Conservation (phyloP, 176 grass and related monocot genomes). For the Thalia dealbata region DNA sequence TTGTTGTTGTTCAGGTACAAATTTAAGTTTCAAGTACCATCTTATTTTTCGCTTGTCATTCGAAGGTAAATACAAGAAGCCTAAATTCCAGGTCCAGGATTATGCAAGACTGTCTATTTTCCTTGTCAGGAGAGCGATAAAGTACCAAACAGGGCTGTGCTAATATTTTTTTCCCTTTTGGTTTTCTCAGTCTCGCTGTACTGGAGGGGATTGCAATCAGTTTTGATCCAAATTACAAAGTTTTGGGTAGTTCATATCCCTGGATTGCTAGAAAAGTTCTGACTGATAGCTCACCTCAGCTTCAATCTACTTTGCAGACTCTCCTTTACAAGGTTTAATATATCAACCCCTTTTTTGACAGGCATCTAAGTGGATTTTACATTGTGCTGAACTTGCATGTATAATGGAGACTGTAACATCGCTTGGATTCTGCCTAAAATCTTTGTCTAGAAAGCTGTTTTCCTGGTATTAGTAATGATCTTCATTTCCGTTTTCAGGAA, state of each 20-base stretch:
- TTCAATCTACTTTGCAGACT: conserved; percentile 58
- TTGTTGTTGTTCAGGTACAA: conserved; percentile 61
- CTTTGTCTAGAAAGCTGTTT: conserved; percentile 18
- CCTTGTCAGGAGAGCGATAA: not conserved
- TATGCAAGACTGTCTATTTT: conserved; percentile 11
- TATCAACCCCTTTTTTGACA: conserved; percentile 9
- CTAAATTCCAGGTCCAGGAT: not conserved
- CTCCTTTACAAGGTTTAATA: conserved; percentile 80
- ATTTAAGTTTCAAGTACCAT: conserved; percentile 97
- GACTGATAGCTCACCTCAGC: conserved; percentile 81
- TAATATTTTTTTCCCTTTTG: not conserved
- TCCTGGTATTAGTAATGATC: conserved; percentile 17
- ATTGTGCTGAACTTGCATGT: not conserved
- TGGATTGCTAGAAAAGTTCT: conserved; percentile 99
- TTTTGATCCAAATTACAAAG: conserved; percentile 93
- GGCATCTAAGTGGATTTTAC: not conserved
- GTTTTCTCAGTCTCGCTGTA: conserved; percentile 82
- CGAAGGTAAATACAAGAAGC: conserved; percentile 51
- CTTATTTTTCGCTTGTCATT: conserved; percentile 96
- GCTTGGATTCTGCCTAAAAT: not conserved
- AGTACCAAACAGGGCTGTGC: not conserved
- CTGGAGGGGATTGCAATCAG: conserved; percentile 87
- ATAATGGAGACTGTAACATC: not conserved
- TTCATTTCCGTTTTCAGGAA: conserved; percentile 44
- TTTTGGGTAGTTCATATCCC: conserved; percentile 89